These are phyloP conservation scores for Raphidocelis subcapitata DNA, from an alignment of 139 green algal genomes.

Conservation along the genomic window DNA sequence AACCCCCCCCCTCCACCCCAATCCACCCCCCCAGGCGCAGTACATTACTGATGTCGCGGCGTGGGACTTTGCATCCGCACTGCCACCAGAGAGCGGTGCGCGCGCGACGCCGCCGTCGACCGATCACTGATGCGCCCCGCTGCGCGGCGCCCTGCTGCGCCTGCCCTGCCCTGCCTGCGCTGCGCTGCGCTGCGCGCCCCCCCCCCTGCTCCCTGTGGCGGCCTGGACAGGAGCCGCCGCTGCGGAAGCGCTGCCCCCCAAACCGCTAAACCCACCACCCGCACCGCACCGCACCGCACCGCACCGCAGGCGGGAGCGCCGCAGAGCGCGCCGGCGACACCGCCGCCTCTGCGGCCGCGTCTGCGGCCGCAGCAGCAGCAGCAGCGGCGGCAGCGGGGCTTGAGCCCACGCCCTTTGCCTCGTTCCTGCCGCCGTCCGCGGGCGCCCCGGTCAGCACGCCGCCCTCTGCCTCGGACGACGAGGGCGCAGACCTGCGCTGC, in stretches of 20 bases:
- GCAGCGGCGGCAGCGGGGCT: not conserved
- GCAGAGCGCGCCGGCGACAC: not conserved
- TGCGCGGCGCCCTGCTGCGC: not conserved
- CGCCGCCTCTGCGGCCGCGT: not conserved
- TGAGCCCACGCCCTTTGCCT: not conserved
- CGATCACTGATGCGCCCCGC: not conserved
- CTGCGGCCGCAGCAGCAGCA: not conserved
- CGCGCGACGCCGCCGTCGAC: not conserved
- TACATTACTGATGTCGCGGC: slow-evolving; percentile 22
- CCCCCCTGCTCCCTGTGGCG: not conserved
- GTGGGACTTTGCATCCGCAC: slow-evolving; percentile 12
- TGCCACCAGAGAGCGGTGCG: not conserved
- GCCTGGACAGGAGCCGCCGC: slow-evolving; percentile 7
- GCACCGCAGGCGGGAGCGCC: not conserved
- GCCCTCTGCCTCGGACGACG: not conserved
- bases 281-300: not conserved
- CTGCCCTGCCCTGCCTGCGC: not conserved
- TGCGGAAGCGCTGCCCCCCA: slow-evolving; percentile 1
- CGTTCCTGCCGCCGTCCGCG: not conserved
- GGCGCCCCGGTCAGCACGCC: not conserved
- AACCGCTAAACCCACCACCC: not conserved
- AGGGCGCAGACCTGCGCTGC: not conserved
- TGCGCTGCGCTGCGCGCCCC: too few species aligned
- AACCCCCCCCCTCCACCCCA: not conserved
- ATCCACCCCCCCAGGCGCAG: not conserved